Evolutionary conservation across 257 asterid genomes (phyloP).

Genomic region (Nicotiana tabacum): DNA sequence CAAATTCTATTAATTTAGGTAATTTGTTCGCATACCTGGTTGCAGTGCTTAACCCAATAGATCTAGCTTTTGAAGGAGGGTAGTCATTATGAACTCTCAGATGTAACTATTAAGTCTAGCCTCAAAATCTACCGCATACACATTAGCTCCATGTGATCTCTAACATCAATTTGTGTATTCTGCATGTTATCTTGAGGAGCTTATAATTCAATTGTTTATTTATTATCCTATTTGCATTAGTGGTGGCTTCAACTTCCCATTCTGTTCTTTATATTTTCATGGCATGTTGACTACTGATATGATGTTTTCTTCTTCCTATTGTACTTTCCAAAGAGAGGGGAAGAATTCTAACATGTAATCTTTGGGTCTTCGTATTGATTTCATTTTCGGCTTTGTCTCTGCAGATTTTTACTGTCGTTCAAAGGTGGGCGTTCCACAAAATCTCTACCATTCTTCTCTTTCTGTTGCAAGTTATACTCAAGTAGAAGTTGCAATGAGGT

Average conservation of each 20-base stretch:
- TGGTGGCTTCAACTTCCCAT: not conserved
- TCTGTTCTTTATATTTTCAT: not conserved
- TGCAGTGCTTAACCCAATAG: not conserved
- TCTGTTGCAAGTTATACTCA: slow-evolving; percentile 14
- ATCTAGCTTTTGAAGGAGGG: not conserved
- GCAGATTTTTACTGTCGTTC: slow-evolving; percentile 36
- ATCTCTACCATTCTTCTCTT: slow-evolving; percentile 3
- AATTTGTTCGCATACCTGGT: not conserved
- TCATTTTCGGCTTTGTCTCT: not conserved
- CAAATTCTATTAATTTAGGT: not conserved
- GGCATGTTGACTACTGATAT: not conserved
- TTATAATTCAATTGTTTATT: not conserved
- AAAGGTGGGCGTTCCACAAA: slow-evolving; percentile 32
- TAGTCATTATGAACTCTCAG: not conserved
- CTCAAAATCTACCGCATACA: not conserved
- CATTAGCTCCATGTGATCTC: not conserved
- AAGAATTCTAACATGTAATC: not conserved
- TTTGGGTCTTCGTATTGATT: not conserved
- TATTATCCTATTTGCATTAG: not conserved
- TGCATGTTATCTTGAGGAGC: not conserved
- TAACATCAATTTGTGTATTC: not conserved
- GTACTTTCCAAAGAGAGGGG: not conserved
- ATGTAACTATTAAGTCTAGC: not conserved
- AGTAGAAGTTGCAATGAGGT: slow-evolving; percentile 25
- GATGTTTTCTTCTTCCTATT: not conserved